Base-by-base conservation (phyloP, 192 early-diverging fungal species). In the Backusella macrospora region DNA sequence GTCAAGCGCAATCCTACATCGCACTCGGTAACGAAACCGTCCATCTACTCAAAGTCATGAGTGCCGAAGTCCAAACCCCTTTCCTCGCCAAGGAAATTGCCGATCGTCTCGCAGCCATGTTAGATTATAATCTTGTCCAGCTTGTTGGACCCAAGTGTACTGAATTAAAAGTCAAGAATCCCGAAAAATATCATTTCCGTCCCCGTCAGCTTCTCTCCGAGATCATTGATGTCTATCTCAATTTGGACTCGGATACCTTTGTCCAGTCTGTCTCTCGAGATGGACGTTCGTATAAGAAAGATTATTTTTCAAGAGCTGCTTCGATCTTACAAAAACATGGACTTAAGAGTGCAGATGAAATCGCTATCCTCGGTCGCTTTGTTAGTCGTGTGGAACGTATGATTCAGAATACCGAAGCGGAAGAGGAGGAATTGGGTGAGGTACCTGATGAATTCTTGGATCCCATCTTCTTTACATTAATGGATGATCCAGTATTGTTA, bases 371-470 rank as follows among this genome's bases (percentile, higher is more conserved):
- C 34, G 75, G 78, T 0, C 62, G 69, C 23, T 95, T 99, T 82
- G 91, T 95, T 2, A 78, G 81, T 5, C 83, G 80, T 45, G 96
- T 98, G 15, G 92, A 97, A 65, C 83, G 80, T 8, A 85, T 84
- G n/a, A 81, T 92, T 23, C 82, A 89, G 47, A 82, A 83, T 38
- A 88, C 88, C 21, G 78, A 76, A 13, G 83, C 80, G 7, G 90
- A 92, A 40, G 95, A 96, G 74, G 96, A 93, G 55, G 88, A 95
- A 68, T 80, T 93, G 59, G 86, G 90, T 34, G 90, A 94, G 2
- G 76, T 95, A 29, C 98, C 98, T 0, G 96, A 98, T 62, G 91
- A 96, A 69, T 99, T 95, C 47, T 80, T 96, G 89, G 95, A 97
- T 82, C 96, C 95, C 9, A 66, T 98, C 40, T 73, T 96, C 72